Evolutionary conservation across 2,329 filamentous ascomycete species (phyloP).

Genomic region (Fusarium ambrosium): DNA sequence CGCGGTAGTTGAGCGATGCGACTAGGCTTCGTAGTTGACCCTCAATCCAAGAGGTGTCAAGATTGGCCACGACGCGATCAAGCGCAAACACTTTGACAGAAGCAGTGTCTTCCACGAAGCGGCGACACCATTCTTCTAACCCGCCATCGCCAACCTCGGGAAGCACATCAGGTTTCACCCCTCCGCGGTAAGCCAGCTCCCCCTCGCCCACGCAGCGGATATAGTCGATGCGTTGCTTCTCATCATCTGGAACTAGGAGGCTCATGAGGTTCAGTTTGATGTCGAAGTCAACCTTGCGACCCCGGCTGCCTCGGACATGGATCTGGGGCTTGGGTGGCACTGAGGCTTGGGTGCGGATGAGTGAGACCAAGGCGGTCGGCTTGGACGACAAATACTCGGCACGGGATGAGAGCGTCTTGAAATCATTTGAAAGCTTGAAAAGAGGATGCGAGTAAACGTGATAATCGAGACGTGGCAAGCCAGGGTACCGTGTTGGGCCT

Average conservation of each 20-base stretch:
- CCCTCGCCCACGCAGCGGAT: constrained; percentile 63
- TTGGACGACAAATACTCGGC: constrained; percentile 64
- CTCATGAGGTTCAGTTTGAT: constrained; percentile 68
- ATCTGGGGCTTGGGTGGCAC: constrained; percentile 69
- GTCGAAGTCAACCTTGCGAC: constrained; percentile 63
- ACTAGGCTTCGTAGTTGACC: constrained; percentile 66
- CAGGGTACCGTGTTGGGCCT: constrained; percentile 56
- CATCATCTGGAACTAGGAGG: constrained; percentile 63
- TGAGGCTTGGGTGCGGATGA: constrained; percentile 63
- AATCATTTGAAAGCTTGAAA: constrained; percentile 65
- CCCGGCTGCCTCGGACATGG: constrained; percentile 61
- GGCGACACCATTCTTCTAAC: constrained; percentile 64
- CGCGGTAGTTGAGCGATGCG: constrained; percentile 64
- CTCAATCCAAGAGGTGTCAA: constrained; percentile 68
- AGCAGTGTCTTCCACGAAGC: constrained; percentile 61
- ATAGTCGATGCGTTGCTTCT: constrained; percentile 63
- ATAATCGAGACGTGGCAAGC: constrained; percentile 64
- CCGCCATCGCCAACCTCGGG: constrained; percentile 60
- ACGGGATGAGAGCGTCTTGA: constrained; percentile 61
- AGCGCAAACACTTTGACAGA: constrained; percentile 64
- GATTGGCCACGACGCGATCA: constrained; percentile 66
- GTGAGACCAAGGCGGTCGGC: constrained; percentile 58
- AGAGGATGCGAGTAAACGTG: constrained; percentile 65
- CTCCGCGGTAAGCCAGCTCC: constrained; percentile 66
- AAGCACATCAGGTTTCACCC: constrained; percentile 56